Conservation (phyloP, 192 early-diverging fungal genomes). For the Backusella macrospora region DNA sequence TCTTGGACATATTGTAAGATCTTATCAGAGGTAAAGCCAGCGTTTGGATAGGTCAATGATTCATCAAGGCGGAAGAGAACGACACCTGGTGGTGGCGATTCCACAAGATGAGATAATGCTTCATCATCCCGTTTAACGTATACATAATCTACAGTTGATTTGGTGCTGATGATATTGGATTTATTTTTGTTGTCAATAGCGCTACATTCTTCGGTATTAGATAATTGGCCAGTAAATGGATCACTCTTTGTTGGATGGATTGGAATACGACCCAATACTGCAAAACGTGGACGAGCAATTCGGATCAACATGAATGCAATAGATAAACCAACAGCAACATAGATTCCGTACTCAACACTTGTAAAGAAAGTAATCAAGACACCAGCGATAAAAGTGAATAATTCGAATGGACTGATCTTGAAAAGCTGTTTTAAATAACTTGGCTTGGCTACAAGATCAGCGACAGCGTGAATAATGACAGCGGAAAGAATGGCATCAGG, state of each 20-base stretch:
- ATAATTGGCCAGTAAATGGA: background rate
- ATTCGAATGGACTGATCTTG: constrained; percentile 58
- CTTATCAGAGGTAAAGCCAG: constrained; percentile 32
- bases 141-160: constrained; percentile 9
- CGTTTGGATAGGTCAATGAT: constrained; percentile 34
- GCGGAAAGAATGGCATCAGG: constrained; percentile 75
- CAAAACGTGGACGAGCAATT: constrained; percentile 68
- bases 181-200: background rate
- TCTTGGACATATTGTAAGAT: constrained; percentile 33
- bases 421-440: constrained; percentile 57
- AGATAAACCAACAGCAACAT: constrained; percentile 71
- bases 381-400: constrained; percentile 48
- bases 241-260: background rate
- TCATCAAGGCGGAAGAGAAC: constrained; percentile 36
- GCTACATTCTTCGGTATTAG: constrained; percentile 12
- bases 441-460: constrained; percentile 67
- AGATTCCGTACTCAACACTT: constrained; percentile 71
- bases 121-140: constrained; percentile 27
- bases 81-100: constrained; percentile 32
- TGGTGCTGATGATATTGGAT: background rate
- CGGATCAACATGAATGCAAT: constrained; percentile 75
- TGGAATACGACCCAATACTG: constrained; percentile 48
- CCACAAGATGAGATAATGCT: constrained; percentile 9
- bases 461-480: constrained; percentile 82
- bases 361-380: constrained; percentile 64